Evolutionary conservation across 805 yeast genomes (phyloP).

Genomic region (Saccharomyces paradoxus): DNA sequence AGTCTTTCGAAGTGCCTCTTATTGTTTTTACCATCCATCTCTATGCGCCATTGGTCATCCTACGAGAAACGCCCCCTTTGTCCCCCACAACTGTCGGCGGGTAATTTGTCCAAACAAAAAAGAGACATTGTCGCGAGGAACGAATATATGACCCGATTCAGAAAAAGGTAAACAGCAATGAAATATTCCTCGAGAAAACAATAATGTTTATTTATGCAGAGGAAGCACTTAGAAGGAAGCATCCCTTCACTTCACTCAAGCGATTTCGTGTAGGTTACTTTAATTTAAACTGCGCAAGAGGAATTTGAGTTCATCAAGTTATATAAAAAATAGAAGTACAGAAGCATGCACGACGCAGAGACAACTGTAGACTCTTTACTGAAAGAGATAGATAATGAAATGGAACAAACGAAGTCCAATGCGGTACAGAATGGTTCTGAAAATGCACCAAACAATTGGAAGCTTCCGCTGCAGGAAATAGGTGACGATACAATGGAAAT

Average conservation of each 20-base stretch:
- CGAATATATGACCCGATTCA: constrained; percentile 3
- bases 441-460: background rate
- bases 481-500: constrained; percentile 30
- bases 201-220: background rate
- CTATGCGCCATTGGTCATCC: background rate
- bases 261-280: background rate
- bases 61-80: background rate
- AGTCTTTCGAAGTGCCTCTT: background rate
- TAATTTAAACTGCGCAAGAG: background rate
- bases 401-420: constrained; percentile 12
- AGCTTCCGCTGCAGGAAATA: constrained; percentile 23
- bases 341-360: constrained; percentile 1
- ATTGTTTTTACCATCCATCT: background rate
- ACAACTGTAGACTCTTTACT: constrained; percentile 25
- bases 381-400: constrained; percentile 27
- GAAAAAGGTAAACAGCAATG: constrained; percentile 2
- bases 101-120: background rate
- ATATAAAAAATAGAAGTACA: background rate
- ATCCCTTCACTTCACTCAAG: background rate
- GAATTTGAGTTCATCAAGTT: background rate
- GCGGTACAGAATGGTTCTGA: background rate
- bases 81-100: background rate
- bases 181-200: background rate
- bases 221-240: background rate
- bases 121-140: background rate